phyloP scores from a whole-genome alignment of 2,329 filamentous ascomycete species.

The Botrytis cinerea region DNA sequence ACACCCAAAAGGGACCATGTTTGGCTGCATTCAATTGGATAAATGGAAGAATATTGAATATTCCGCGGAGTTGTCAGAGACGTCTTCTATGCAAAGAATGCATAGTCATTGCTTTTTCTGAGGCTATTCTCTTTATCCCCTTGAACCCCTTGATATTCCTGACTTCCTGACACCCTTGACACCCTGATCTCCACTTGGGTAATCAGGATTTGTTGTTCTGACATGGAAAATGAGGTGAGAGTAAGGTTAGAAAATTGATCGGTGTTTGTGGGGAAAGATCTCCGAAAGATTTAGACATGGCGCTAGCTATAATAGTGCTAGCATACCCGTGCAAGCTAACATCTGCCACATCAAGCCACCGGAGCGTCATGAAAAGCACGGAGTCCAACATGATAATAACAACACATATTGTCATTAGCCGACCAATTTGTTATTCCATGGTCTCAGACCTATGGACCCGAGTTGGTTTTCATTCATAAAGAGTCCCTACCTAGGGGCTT shows the following conservation, averaged over 20 bases:
- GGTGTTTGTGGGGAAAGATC: conserved; percentile 13
- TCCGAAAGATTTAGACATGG: not conserved
- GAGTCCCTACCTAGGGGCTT: not conserved
- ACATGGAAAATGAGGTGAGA: not conserved
- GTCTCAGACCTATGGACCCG: not conserved
- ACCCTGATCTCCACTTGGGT: not conserved
- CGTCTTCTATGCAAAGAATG: not conserved
- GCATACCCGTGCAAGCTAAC: not conserved
- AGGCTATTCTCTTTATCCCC: not conserved
- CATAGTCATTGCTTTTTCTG: not conserved
- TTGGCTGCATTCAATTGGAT: not conserved
- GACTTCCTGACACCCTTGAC: no score
- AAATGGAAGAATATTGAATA: not conserved
- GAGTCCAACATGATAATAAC: not conserved
- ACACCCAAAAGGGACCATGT: not conserved
- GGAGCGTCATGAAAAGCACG: not conserved
- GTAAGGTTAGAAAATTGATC: conserved; percentile 2
- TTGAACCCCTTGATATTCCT: not conserved
- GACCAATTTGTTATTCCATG: not conserved
- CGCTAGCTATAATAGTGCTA: not conserved
- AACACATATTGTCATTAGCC: not conserved
- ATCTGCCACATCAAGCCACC: not conserved
- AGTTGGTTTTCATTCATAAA: not conserved
- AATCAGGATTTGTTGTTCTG: not conserved
- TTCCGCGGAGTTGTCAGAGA: conserved; percentile 9